Evolutionary conservation across 1,284 basidiomycete genomes (phyloP).

Genomic region (Cutaneotrichosporon sp.): DNA sequence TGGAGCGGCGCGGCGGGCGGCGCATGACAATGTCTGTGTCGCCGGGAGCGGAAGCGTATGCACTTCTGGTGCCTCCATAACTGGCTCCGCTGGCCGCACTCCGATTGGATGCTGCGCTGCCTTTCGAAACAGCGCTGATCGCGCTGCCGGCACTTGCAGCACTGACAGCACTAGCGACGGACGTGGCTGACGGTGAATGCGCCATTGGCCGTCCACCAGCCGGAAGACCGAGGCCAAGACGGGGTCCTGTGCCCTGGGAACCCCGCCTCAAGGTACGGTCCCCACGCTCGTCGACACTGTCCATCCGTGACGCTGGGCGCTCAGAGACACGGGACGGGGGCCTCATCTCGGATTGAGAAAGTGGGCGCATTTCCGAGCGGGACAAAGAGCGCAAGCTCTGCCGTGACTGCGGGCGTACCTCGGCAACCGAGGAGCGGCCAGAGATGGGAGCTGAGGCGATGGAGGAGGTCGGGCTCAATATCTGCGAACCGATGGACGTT

Average conservation of each 20-base stretch:
- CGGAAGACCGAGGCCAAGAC: not conserved
- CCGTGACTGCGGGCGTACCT: not conserved
- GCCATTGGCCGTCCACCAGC: not conserved
- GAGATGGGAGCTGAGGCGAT: not conserved
- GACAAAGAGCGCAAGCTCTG: conserved; percentile 1
- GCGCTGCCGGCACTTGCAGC: not conserved
- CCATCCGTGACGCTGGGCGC: not conserved
- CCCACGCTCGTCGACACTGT: conserved; percentile 1
- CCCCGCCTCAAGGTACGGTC: not conserved
- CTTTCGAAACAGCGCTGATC: not conserved
- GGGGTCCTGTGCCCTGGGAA: not conserved
- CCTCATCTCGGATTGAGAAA: not conserved
- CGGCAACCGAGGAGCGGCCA: not conserved
- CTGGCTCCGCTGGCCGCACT: not conserved
- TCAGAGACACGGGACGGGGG: not conserved
- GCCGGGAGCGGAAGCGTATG: not conserved
- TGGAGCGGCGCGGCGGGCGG: conserved; percentile 8
- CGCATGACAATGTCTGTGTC: not conserved
- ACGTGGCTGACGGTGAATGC: not conserved
- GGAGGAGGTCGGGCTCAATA: not conserved
- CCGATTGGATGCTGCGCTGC: conserved; percentile 2
- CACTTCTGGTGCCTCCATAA: not conserved
- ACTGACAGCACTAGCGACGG: not conserved
- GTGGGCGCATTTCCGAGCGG: not conserved
- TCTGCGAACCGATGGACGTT: not conserved